Evolutionary conservation across 306 rosid species (phyloP).

Genomic region (Boehmeria nivea): DNA sequence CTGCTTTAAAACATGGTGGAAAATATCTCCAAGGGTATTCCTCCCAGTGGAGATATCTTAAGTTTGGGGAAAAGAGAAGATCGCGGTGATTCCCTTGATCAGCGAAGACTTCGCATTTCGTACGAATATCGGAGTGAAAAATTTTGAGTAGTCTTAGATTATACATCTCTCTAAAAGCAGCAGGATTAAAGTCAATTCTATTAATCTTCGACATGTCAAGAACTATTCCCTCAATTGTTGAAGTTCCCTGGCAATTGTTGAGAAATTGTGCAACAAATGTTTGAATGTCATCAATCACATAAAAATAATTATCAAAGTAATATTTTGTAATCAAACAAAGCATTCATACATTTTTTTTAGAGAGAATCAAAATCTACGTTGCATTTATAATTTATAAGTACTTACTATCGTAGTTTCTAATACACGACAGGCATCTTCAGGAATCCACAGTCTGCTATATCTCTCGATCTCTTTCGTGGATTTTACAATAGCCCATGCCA

Average conservation of each 20-base stretch:
- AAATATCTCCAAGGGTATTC: constrained; percentile 7
- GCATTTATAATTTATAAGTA: too few species aligned
- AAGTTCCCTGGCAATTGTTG: constrained; percentile 9
- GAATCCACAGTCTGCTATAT: constrained; percentile 18
- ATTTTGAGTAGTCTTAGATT: constrained; percentile 20
- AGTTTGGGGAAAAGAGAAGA: constrained; percentile 9
- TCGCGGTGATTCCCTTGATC: not conserved
- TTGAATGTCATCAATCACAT: too few species aligned
- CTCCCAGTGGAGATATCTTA: constrained; percentile 19
- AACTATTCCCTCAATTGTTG: constrained; percentile 10
- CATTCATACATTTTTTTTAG: too few species aligned
- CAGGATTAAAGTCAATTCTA: constrained; percentile 9
- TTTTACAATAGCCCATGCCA: too few species aligned
- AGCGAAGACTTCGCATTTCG: not conserved
- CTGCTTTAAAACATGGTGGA: not conserved
- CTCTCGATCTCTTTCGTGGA: not conserved
- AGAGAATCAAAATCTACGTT: too few species aligned
- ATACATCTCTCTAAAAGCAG: constrained; percentile 22
- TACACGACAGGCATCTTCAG: constrained; percentile 17
- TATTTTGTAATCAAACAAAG: too few species aligned
- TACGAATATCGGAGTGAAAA: not conserved
- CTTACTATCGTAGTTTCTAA: constrained; percentile 16
- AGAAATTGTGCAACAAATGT: too few species aligned
- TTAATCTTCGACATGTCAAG: not conserved
- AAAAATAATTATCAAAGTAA: too few species aligned